phyloP scores from a whole-genome alignment of 2,329 filamentous ascomycete genomes.

The Paraconiothyrium brasiliense region DNA sequence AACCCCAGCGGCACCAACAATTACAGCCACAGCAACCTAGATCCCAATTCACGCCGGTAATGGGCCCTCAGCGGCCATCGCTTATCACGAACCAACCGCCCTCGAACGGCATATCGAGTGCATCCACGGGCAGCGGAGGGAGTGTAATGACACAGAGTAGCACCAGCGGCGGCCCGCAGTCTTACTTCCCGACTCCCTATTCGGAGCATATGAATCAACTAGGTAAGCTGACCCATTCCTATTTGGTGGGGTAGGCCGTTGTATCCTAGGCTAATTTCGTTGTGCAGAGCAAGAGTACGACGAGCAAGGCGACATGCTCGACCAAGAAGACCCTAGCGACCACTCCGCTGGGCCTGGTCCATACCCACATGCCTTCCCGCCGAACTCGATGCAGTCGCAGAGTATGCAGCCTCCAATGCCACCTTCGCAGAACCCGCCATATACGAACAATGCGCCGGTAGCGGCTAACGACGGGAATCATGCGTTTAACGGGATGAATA shows the following conservation, averaged over 20 bases:
- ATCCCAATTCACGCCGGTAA: slow-evolving; percentile 57
- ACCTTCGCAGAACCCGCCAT: slow-evolving; percentile 47
- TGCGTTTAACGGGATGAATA: slow-evolving; percentile 57
- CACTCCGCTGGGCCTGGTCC: slow-evolving; percentile 74
- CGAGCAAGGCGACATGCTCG: slow-evolving; percentile 86
- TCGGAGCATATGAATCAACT: slow-evolving; percentile 95
- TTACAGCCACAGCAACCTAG: slow-evolving; percentile 58
- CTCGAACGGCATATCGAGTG: slow-evolving; percentile 48
- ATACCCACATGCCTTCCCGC: slow-evolving; percentile 67
- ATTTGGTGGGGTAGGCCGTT: slow-evolving; percentile 65
- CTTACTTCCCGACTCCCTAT: slow-evolving; percentile 86
- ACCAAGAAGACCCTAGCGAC: slow-evolving; percentile 74
- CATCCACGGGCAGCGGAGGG: slow-evolving; percentile 47
- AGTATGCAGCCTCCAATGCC: slow-evolving; percentile 51
- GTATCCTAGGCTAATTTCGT: slow-evolving; percentile 74
- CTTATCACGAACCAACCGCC: slow-evolving; percentile 48
- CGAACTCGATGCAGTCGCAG: slow-evolving; percentile 50
- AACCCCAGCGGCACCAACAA: slow-evolving; percentile 57
- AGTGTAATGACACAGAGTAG: slow-evolving; percentile 50
- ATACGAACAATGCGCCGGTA: slow-evolving; percentile 43
- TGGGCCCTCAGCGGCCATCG: slow-evolving; percentile 51
- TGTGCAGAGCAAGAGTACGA: slow-evolving; percentile 96
- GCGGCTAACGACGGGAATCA: slow-evolving; percentile 44
- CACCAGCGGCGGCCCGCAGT: slow-evolving; percentile 50
- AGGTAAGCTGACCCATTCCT: slow-evolving; percentile 76